Conservation (phyloP, 306 rosid species). For the Casuarina cunninghamiana region DNA sequence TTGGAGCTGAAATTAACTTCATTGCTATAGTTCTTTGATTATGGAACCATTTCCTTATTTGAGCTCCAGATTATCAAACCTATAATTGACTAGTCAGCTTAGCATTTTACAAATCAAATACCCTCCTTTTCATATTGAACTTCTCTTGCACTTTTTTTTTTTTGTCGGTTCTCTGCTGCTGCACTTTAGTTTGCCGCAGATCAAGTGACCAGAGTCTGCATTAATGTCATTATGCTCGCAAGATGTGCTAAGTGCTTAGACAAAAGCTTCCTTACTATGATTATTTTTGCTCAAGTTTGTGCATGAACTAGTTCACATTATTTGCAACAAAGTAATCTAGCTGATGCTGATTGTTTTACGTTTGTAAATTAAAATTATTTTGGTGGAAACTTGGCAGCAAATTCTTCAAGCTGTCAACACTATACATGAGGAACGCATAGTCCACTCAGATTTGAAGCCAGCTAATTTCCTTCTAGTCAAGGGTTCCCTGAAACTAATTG, state of each 20-base stretch:
- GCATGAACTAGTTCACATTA: background rate
- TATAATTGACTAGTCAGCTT: background rate
- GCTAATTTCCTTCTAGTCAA: constrained; percentile 93
- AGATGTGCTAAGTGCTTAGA: background rate
- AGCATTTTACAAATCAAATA: constrained; percentile 3
- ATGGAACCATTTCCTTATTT: background rate
- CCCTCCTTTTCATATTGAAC: background rate
- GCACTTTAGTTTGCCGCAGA: background rate
- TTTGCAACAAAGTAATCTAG: background rate
- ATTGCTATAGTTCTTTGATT: background rate
- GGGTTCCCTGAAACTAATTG: constrained; percentile 92
- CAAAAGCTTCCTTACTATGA: constrained; percentile 1
- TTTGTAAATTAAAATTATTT: constrained; percentile 22
- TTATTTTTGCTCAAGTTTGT: background rate
- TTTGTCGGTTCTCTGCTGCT: constrained; percentile 14
- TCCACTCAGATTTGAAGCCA: constrained; percentile 97
- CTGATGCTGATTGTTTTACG: background rate
- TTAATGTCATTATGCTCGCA: background rate
- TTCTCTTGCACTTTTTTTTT: constrained; percentile 2
- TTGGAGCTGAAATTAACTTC: background rate
- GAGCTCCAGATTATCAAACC: background rate
- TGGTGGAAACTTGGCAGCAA: constrained; percentile 63
- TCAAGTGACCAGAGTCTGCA: background rate
- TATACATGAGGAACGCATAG: constrained; percentile 91
- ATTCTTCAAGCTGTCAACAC: constrained; percentile 90